phyloP scores from a whole-genome alignment of 1,284 basidiomycete genomes.

The Volvariella volvacea region DNA sequence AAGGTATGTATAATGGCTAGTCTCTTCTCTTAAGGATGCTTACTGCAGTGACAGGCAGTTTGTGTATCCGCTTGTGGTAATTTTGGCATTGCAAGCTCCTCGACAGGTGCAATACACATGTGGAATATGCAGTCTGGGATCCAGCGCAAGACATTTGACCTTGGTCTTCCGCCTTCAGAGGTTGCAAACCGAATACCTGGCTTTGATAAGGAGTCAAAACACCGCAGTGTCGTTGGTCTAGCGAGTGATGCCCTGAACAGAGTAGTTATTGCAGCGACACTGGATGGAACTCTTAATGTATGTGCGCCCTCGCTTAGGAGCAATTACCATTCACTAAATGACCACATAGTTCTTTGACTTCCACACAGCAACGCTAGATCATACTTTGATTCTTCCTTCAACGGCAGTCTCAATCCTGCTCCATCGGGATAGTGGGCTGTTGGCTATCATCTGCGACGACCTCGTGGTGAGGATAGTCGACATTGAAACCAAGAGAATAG shows the following conservation, averaged over 20 bases:
- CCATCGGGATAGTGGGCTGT: conserved; percentile 82
- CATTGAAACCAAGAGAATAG: conserved; percentile 83
- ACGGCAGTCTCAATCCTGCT: conserved; percentile 68
- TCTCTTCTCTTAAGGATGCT: conserved; percentile 1
- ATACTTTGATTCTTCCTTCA: conserved; percentile 65
- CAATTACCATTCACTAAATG: not conserved
- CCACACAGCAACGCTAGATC: conserved; percentile 69
- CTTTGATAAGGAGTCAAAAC: conserved; percentile 39
- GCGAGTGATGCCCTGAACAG: conserved; percentile 85
- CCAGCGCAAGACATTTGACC: conserved; percentile 69
- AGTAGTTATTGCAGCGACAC: conserved; percentile 74
- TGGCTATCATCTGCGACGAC: conserved; percentile 85
- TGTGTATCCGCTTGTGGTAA: conserved; percentile 95
- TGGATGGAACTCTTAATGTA: conserved; percentile 86
- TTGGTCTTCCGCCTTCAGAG: conserved; percentile 56
- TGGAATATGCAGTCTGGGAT: conserved; percentile 98
- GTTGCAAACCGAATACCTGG: conserved; percentile 34
- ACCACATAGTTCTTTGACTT: conserved; percentile 88
- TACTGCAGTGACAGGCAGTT: conserved; percentile 49
- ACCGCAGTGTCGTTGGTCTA: conserved; percentile 74
- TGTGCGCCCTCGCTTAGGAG: conserved; percentile 21
- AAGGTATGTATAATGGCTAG: conserved; percentile 38
- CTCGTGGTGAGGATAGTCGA: conserved; percentile 82
- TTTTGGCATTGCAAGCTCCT: conserved; percentile 83
- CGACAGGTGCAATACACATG: conserved; percentile 74